Conservation (phyloP, 2,329 filamentous ascomycete species). For the Phialocephala sp. region DNA sequence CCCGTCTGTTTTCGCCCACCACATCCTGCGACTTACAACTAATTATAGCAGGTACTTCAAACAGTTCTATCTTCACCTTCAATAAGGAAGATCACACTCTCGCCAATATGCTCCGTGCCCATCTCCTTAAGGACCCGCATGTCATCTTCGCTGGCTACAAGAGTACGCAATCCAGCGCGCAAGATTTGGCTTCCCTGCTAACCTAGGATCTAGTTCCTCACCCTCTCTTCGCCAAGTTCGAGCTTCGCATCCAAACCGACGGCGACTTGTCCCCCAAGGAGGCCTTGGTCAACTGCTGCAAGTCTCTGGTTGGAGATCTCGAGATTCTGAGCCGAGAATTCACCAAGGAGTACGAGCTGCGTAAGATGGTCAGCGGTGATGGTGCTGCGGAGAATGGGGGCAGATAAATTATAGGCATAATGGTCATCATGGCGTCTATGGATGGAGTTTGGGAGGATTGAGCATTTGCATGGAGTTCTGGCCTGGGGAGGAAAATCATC, state of each 20-base stretch:
- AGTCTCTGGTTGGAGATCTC: slow-evolving; percentile 81
- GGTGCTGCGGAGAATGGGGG: slow-evolving; percentile 25
- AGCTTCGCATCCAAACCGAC: slow-evolving; percentile 89
- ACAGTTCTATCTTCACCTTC: slow-evolving; percentile 93
- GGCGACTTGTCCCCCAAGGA: slow-evolving; percentile 88
- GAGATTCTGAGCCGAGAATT: slow-evolving; percentile 84
- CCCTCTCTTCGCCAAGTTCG: slow-evolving; percentile 57
- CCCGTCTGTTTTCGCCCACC: slow-evolving; percentile 66
- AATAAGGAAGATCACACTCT: slow-evolving; percentile 98
- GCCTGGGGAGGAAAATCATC: slow-evolving; percentile 3
- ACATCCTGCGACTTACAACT: slow-evolving; percentile 14
- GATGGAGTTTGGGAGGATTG: slow-evolving; percentile 17
- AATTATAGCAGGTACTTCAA: slow-evolving; percentile 73
- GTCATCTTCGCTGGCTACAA: slow-evolving; percentile 94
- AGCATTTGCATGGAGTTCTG: slow-evolving; percentile 26
- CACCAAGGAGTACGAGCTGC: slow-evolving; percentile 88
- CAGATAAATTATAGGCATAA: slow-evolving; percentile 14
- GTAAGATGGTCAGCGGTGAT: slow-evolving; percentile 73
- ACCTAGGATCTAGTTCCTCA: slow-evolving; percentile 44
- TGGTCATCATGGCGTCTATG: slow-evolving; percentile 4
- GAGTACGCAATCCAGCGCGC: slow-evolving; percentile 53
- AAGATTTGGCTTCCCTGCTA: neutral
- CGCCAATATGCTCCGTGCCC: slow-evolving; percentile 85
- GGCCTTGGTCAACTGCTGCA: slow-evolving; percentile 79
- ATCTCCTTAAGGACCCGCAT: slow-evolving; percentile 82